Evolutionary conservation across 768 basidiomycete species (phyloP).

Genomic region (Mycena floridula): DNA sequence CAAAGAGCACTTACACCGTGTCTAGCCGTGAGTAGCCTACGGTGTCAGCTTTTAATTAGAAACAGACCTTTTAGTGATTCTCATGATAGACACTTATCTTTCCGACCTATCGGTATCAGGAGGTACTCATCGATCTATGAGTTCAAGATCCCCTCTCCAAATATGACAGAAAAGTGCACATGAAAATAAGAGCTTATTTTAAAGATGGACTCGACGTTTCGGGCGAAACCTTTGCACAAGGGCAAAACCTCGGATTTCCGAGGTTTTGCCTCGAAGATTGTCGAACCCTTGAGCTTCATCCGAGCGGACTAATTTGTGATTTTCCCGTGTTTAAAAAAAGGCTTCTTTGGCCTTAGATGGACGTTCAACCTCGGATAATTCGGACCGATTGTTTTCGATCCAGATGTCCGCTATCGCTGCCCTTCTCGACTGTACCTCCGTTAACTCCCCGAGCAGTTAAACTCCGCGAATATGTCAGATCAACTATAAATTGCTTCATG

Average conservation of each 20-base stretch:
- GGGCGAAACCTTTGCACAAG: no score
- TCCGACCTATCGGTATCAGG: no score
- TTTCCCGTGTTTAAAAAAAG: not conserved
- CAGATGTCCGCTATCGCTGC: conserved; percentile 8
- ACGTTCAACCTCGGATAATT: not conserved
- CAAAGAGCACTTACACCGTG: no score
- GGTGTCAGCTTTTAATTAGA: no score
- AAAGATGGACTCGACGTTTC: no score
- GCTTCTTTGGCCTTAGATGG: not conserved
- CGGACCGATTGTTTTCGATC: not conserved
- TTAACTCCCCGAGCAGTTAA: conserved; percentile 35
- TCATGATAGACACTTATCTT: no score
- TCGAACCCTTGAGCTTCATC: conserved; percentile 20
- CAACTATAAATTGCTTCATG: conserved; percentile 15
- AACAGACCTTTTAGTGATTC: no score
- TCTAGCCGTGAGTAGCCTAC: no score
- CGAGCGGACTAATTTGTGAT: not conserved
- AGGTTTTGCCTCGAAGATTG: conserved; percentile 18
- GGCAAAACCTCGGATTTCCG: conserved; percentile 24
- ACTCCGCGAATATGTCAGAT: conserved; percentile 10
- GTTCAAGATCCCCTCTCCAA: no score
- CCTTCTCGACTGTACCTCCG: conserved; percentile 21
- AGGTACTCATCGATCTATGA: no score
- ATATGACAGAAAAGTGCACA: no score
- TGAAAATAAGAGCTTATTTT: no score